These are phyloP conservation scores for Diatrype stigma DNA, from an alignment of 2,329 filamentous ascomycete species.

Conservation along the genomic window DNA sequence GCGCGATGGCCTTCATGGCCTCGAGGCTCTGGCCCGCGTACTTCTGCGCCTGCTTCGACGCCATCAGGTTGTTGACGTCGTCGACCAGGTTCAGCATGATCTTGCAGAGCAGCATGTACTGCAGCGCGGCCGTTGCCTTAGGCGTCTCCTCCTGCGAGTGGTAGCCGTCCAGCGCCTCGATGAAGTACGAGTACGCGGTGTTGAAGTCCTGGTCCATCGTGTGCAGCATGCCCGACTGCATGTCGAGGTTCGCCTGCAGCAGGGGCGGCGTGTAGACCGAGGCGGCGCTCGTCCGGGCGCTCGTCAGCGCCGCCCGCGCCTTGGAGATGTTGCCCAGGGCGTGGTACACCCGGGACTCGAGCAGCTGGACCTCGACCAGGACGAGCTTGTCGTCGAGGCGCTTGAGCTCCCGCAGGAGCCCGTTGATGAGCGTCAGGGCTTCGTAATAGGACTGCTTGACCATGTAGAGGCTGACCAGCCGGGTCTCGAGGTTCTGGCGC, in stretches of 20 bases:
- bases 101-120: conserved; percentile 99
- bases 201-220: conserved; percentile 99
- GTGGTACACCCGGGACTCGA: conserved; percentile 96
- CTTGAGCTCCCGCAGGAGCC: conserved; percentile 92
- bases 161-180: conserved; percentile 96
- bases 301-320: conserved; percentile 89
- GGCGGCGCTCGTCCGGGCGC: conserved; percentile 88
- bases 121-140: conserved; percentile 92
- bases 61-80: conserved; percentile 92
- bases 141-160: conserved; percentile 82
- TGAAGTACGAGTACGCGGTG: conserved; percentile 98
- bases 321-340: conserved; percentile 95
- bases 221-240: conserved; percentile 99
- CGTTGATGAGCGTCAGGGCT: conserved; percentile 92
- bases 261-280: conserved; percentile 96
- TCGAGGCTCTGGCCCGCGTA: conserved; percentile 95
- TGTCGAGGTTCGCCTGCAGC: conserved; percentile 92
- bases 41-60: conserved; percentile 92
- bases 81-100: conserved; percentile 98
- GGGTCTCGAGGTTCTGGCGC: conserved; percentile 95
- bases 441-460: conserved; percentile 97
- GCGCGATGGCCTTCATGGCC: conserved; percentile 98
- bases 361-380: conserved; percentile 92
- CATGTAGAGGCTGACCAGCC: conserved; percentile 92
- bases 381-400: conserved; percentile 97